A percentile compares a stretch with the other conserved stretches of the same genome.
Conservation (phyloP, 495 filamentous ascomycete genomes). For the Penicillium egyptiacum region DNA sequence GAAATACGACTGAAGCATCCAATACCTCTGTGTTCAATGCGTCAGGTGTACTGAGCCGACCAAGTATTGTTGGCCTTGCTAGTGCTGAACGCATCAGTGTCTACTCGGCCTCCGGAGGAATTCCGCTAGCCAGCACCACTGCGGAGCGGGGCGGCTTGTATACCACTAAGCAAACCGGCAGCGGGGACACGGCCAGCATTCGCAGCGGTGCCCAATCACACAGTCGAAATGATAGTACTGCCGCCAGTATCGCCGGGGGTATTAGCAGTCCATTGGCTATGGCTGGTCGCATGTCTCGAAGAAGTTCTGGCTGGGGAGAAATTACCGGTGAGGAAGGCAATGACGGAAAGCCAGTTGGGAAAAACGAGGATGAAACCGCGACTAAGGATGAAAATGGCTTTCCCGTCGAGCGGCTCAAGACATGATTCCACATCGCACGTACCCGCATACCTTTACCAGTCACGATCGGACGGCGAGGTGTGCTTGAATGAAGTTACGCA, state of each 20-base stretch:
- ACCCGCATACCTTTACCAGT: background rate
- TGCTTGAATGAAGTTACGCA: constrained; percentile 24
- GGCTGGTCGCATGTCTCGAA: constrained; percentile 55
- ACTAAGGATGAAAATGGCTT: constrained; percentile 10
- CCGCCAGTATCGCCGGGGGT: constrained; percentile 66
- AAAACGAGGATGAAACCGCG: constrained; percentile 12
- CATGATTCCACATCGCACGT: constrained; percentile 5
- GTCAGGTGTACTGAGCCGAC: constrained; percentile 45
- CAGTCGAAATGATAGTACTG: constrained; percentile 76
- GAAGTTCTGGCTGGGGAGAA: constrained; percentile 65
- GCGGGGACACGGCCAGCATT: constrained; percentile 74
- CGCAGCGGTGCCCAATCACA: constrained; percentile 77
- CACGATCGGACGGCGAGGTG: constrained; percentile 5
- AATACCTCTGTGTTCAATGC: constrained; percentile 54
- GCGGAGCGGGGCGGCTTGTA: constrained; percentile 84
- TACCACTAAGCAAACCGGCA: constrained; percentile 60
- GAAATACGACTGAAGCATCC: constrained; percentile 62
- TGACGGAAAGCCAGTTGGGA: constrained; percentile 29
- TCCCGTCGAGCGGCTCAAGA: constrained; percentile 16
- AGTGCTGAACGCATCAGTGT: constrained; percentile 80
- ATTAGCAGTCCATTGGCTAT: constrained; percentile 58
- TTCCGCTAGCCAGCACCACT: constrained; percentile 49
- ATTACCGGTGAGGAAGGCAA: constrained; percentile 49
- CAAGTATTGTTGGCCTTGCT: constrained; percentile 60
- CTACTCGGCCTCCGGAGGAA: constrained; percentile 75